These are phyloP conservation scores for Dacryopinax primogenitus DNA, from an alignment of 768 basidiomycete species.

Conservation along the genomic window DNA sequence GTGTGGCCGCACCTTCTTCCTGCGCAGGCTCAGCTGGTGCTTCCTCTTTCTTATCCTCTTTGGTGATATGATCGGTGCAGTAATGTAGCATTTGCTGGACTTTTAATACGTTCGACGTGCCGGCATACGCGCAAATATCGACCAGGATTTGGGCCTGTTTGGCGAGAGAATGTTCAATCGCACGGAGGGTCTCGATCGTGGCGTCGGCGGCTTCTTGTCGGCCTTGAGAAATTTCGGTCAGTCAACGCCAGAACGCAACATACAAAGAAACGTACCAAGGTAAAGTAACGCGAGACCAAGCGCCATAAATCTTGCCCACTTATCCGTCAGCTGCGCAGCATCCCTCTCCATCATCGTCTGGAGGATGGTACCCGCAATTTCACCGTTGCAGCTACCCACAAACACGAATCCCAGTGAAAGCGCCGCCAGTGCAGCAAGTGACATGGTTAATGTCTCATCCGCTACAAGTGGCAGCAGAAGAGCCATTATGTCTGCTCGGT, in stretches of 20 bases:
- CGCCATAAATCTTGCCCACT: slow-evolving; percentile 86
- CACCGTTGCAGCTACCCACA: slow-evolving; percentile 89
- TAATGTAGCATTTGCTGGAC: slow-evolving; percentile 85
- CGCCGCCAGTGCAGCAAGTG: slow-evolving; percentile 73
- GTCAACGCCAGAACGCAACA: too few species aligned
- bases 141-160: slow-evolving; percentile 85
- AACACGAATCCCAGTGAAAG: slow-evolving; percentile 89
- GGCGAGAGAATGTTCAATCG: slow-evolving; percentile 83
- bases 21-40: slow-evolving; percentile 16
- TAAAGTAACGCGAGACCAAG: slow-evolving; percentile 82
- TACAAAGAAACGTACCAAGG: slow-evolving; percentile 48
- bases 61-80: slow-evolving; percentile 80
- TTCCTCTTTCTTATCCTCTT: slow-evolving; percentile 16
- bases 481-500: slow-evolving; percentile 68
- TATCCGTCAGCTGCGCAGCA: slow-evolving; percentile 60
- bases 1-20: slow-evolving; percentile 12
- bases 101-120: slow-evolving; percentile 88
- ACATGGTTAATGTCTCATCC: slow-evolving; percentile 76
- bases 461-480: slow-evolving; percentile 68
- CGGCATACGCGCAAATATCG: slow-evolving; percentile 87
- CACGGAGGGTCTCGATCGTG: slow-evolving; percentile 83
- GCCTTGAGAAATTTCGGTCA: slow-evolving; percentile 50
- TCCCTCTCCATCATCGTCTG: slow-evolving; percentile 79
- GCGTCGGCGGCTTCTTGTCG: slow-evolving; percentile 88
- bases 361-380: slow-evolving; percentile 76